These are phyloP conservation scores for Sporothrix schenckii DNA, from an alignment of 2,329 filamentous ascomycete species.

Conservation along the genomic window DNA sequence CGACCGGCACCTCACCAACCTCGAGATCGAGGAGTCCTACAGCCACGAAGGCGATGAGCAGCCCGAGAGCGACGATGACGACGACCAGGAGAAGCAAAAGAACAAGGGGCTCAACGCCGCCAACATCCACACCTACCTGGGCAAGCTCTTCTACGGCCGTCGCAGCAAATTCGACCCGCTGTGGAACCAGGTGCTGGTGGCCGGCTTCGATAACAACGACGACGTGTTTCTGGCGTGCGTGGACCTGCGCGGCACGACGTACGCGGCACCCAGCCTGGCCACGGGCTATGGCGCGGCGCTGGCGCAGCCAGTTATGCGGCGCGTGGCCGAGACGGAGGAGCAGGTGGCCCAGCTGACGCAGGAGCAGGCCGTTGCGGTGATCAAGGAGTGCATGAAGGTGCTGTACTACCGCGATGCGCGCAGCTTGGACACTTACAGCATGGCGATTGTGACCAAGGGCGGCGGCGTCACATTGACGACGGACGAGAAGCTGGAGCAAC, in stretches of 20 bases:
- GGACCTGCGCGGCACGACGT: constrained; percentile 91
- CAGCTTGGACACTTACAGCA: constrained; percentile 86
- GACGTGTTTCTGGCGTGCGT: constrained; percentile 89
- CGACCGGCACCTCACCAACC: constrained; percentile 82
- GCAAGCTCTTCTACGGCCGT: constrained; percentile 94
- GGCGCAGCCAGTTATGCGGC: constrained; percentile 87
- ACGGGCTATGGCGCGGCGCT: constrained; percentile 94
- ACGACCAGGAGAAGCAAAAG: constrained; percentile 62
- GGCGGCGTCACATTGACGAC: constrained; percentile 85
- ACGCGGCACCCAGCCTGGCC: constrained; percentile 81
- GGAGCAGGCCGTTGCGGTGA: constrained; percentile 76
- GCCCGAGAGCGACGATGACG: constrained; percentile 48
- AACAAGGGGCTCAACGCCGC: constrained; percentile 73
- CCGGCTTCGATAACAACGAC: constrained; percentile 76
- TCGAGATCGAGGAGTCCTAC: constrained; percentile 90
- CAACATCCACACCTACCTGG: constrained; percentile 94
- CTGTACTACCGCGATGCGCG: constrained; percentile 96
- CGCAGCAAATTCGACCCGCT: constrained; percentile 95
- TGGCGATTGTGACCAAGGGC: constrained; percentile 85
- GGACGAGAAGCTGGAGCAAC: constrained; percentile 84
- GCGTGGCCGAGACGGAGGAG: constrained; percentile 80
- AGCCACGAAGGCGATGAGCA: constrained; percentile 44
- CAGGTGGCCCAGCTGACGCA: constrained; percentile 69
- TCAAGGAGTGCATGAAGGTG: constrained; percentile 98
- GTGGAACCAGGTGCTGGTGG: constrained; percentile 94